Conservation (phyloP, 176 grass and related monocot species). For the Hsuehochloa calcarea region DNA sequence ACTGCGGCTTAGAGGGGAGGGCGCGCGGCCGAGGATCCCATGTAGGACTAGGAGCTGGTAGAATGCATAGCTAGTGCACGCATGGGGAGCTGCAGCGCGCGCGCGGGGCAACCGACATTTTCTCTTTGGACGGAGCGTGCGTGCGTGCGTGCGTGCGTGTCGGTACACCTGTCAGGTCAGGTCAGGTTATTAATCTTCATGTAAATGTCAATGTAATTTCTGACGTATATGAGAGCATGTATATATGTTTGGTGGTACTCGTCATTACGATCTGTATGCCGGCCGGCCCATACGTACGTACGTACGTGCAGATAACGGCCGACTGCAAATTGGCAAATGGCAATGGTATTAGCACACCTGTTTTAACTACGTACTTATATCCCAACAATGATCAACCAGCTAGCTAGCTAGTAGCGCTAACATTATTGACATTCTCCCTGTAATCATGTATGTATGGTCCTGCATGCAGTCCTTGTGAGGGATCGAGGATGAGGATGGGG, state of each 20-base stretch:
- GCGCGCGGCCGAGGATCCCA: slow-evolving; percentile 28
- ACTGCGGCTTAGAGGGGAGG: background rate
- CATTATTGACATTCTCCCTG: slow-evolving; percentile 16
- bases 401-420: background rate
- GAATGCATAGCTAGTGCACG: background rate
- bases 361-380: background rate
- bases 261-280: background rate
- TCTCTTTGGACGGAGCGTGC: background rate
- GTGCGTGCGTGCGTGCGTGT: background rate
- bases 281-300: background rate
- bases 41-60: background rate
- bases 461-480: slow-evolving; percentile 5
- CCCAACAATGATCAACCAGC: background rate
- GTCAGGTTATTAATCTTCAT: background rate
- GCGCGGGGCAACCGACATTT: no score
- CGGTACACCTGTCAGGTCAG: no score
- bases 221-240: background rate
- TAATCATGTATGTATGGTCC: slow-evolving; percentile 9
- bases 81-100: slow-evolving; percentile 23
- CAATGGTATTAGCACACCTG: background rate
- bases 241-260: background rate
- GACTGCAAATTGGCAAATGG: background rate
- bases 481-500: background rate
- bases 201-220: background rate
- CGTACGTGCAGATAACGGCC: no score